Evolutionary conservation across 2,329 filamentous ascomycete species (phyloP), one percentile per base, ranked within the genome.

Genomic region (Fusarium sp.): DNA sequence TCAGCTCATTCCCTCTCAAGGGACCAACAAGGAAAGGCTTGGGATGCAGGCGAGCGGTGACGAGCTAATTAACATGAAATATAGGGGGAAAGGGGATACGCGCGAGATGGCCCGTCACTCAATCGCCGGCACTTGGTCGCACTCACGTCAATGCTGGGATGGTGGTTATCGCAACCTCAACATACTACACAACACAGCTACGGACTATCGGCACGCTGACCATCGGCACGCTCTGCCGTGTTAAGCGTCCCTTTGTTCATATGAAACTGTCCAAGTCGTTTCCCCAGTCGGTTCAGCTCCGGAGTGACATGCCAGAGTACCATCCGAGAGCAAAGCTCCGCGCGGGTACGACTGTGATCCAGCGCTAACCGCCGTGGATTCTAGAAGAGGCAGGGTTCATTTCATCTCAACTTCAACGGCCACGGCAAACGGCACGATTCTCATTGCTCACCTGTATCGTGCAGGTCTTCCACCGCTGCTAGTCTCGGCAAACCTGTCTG

Each of bases 381-480:
- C 67, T 66, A 71, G 70, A 71, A 71, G 58, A 37, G 4, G 11
- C 39, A 48, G 16, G 63, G 54, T 59, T 66, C 43, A 50, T 64
- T 59, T 54, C 35, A 39, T 52, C 62, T 50, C 60, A 23, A 64
- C 64, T 48, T 39, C n/a, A 57, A 30, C 25, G 18, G 14, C 56
- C 34, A 41, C 56, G 43, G 71, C 41, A 34, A 23, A 50, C 67
- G 58, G 65, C 58, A 63, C 30, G 30, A 25, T 60, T 34, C 25
- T 67, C 56, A 60, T 75, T 56, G 37, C 63, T 62, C 70, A 75
- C 64, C 73, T 66, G 67, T 54, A 71, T 64, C 41, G 34, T 73
- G 70, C 73, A 71, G 58, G 48, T 59, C 66, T 68, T 10, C 76
- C 65, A 63, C 73, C 73, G 58, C 37, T 71, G 70, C 43, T 45